phyloP scores from a whole-genome alignment of 331 rosid species.

The Malus hybrid region DNA sequence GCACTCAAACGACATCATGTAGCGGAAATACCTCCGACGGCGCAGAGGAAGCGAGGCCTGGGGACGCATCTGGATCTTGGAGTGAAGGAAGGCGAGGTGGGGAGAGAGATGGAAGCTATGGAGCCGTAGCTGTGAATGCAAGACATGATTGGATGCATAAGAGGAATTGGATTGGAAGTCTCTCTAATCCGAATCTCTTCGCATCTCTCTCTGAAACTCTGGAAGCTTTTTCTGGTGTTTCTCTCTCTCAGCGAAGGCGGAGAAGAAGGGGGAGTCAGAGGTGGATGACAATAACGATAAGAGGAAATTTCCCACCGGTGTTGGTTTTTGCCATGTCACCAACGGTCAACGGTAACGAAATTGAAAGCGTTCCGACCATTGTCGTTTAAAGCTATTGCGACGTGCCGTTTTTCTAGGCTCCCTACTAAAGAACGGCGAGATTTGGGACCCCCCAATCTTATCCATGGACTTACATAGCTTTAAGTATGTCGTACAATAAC shows the following conservation, averaged over 20 bases:
- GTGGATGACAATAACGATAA: slow-evolving; percentile 21
- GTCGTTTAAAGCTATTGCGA: not conserved
- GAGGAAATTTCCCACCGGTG: slow-evolving; percentile 8
- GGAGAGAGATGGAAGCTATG: slow-evolving; percentile 34
- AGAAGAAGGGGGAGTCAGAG: not conserved
- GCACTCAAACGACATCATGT: not conserved
- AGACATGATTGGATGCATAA: slow-evolving; percentile 32
- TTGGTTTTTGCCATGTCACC: slow-evolving; percentile 7
- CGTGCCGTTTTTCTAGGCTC: not conserved
- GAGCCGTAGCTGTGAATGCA: slow-evolving; percentile 33
- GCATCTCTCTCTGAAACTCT: too few species aligned
- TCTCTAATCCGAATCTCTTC: not conserved
- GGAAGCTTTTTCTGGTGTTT: too few species aligned
- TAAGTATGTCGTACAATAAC: too few species aligned
- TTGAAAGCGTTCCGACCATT: not conserved
- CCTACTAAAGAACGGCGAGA: not conserved
- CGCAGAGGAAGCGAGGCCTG: slow-evolving; percentile 40
- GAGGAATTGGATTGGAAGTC: not conserved
- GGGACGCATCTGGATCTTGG: slow-evolving; percentile 26
- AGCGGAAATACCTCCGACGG: slow-evolving; percentile 48
- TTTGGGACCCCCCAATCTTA: not conserved
- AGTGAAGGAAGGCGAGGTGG: slow-evolving; percentile 22
- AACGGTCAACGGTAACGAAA: not conserved
- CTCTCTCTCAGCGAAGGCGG: not conserved
- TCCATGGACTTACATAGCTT: not conserved